Conservation (phyloP, 345 rosid species). For the Citrus reticulata region DNA sequence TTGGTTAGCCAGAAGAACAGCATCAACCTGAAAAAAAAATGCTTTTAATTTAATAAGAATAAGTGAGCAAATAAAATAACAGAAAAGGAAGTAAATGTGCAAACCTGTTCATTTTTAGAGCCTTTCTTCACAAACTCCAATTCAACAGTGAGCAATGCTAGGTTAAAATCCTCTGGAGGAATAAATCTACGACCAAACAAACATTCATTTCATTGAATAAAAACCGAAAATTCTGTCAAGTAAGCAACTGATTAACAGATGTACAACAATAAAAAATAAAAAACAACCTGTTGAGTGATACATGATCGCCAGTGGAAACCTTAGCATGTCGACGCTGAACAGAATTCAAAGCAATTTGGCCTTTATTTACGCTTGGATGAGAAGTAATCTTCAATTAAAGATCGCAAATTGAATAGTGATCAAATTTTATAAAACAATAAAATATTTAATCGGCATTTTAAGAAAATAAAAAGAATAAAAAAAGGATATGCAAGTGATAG, state of each 20-base stretch:
- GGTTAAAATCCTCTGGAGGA: slow-evolving; percentile 73
- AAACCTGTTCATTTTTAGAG: slow-evolving; percentile 80
- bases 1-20: slow-evolving; percentile 70
- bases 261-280: not conserved
- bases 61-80: not conserved
- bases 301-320: slow-evolving; percentile 77
- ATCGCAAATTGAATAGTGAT: not conserved
- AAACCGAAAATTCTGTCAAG: not conserved
- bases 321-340: slow-evolving; percentile 82
- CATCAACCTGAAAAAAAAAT: slow-evolving; percentile 63
- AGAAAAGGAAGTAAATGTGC: not conserved
- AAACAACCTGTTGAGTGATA: slow-evolving; percentile 63
- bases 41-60: not conserved
- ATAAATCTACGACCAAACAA: slow-evolving; percentile 47
- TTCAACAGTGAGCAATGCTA: slow-evolving; percentile 77
- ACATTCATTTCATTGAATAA: not conserved
- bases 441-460: not conserved
- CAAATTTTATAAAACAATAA: not conserved
- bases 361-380: slow-evolving; percentile 60
- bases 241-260: not conserved
- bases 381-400: slow-evolving; percentile 69
- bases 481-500: slow-evolving; percentile 89
- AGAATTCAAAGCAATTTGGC: slow-evolving; percentile 69
- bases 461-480: not conserved
- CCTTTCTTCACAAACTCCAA: slow-evolving; percentile 94